Evolutionary conservation across 257 asterid species (phyloP).

Genomic region (Apocynum venetum): DNA sequence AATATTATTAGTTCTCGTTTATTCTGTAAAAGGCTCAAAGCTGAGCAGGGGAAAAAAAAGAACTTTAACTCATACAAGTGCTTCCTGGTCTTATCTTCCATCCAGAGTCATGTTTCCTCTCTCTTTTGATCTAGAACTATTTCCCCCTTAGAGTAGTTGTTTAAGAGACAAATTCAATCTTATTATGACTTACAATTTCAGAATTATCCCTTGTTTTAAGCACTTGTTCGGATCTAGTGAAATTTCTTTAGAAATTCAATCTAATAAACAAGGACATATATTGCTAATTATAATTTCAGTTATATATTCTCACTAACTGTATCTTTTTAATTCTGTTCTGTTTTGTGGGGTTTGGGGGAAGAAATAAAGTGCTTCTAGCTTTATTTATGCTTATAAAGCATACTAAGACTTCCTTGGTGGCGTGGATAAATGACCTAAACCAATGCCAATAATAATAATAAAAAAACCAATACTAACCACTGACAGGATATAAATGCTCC

Average conservation of each 20-base stretch:
- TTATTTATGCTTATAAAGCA: neutral
- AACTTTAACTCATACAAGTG: neutral
- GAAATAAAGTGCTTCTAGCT: no score
- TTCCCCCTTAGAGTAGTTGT: neutral
- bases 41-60: neutral
- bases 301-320: neutral
- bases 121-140: neutral
- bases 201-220: neutral
- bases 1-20: neutral
- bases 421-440: neutral
- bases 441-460: neutral
- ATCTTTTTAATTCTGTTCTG: neutral
- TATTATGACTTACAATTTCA: neutral
- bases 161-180: neutral
- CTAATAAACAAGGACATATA: neutral
- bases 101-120: neutral
- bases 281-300: neutral
- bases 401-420: neutral
- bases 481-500: conserved; percentile 75
- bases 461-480: conserved; percentile 33
- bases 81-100: neutral
- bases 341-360: neutral
- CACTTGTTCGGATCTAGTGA: neutral
- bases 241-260: neutral
- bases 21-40: neutral